Conservation (phyloP, 2,329 filamentous ascomycete species). For the Ascochyta fabae region DNA sequence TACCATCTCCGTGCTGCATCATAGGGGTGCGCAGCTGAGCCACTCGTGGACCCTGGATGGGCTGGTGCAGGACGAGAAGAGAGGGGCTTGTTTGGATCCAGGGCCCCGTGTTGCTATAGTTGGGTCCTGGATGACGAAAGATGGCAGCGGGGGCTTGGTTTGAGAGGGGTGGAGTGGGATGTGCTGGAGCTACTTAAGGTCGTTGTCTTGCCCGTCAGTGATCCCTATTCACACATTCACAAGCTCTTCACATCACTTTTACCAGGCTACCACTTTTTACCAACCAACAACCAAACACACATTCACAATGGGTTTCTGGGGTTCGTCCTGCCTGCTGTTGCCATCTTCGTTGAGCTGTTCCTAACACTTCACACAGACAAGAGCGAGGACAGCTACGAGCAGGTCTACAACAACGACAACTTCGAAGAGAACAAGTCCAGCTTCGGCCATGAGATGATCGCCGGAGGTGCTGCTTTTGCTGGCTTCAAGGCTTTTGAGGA, state of each 20-base stretch:
- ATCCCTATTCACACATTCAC: background rate
- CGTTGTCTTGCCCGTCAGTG: background rate
- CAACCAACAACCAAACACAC: conserved; percentile 1
- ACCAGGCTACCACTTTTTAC: background rate
- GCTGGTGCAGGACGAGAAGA: conserved; percentile 25
- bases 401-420: conserved; percentile 59
- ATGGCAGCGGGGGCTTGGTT: conserved; percentile 2
- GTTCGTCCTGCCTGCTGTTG: conserved; percentile 28
- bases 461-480: conserved; percentile 77
- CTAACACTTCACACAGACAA: conserved; percentile 51
- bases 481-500: conserved; percentile 84
- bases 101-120: conserved; percentile 12
- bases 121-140: conserved; percentile 21
- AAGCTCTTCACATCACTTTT: background rate
- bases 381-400: conserved; percentile 60
- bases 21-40: conserved; percentile 24
- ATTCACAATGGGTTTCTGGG: conserved; percentile 54
- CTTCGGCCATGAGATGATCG: conserved; percentile 75
- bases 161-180: background rate
- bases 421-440: conserved; percentile 64
- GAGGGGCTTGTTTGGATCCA: conserved; percentile 25
- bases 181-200: conserved; percentile 25
- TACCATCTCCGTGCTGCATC: conserved; percentile 20
- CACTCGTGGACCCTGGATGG: conserved; percentile 28
- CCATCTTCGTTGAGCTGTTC: background rate